A percentile compares a stretch with the other conserved stretches of the same genome.
Evolutionary conservation across 148 eudicot species (phyloP).

Genomic region (Rhododendron molle): DNA sequence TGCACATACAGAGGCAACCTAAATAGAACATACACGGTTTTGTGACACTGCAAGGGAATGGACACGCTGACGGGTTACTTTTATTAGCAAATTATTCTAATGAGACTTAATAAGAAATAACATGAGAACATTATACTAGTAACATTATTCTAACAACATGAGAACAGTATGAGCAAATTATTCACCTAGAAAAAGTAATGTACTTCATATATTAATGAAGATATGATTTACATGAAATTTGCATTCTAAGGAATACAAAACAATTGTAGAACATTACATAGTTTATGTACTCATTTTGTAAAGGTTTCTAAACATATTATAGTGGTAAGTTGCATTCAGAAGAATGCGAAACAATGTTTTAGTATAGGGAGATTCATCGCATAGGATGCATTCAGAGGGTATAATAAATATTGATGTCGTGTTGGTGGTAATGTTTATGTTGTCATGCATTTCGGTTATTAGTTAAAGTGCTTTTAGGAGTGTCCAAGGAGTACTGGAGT

Average conservation of each 20-base stretch:
- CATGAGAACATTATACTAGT: not conserved
- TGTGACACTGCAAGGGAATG: not conserved
- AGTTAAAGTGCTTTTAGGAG: not conserved
- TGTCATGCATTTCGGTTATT: not conserved
- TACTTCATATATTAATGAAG: not conserved
- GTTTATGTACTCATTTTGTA: not conserved
- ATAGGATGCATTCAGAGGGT: not conserved
- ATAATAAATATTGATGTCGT: not conserved
- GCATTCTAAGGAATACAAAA: not conserved
- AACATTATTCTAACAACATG: not conserved
- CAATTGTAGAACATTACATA: not conserved
- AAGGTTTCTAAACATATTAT: not conserved
- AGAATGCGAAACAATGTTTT: not conserved
- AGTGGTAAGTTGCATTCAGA: not conserved
- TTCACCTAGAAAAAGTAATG: not conserved
- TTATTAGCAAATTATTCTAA: too few species aligned
- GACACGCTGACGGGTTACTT: not conserved
- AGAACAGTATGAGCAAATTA: not conserved
- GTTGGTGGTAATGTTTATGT: not conserved
- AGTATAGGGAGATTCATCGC: not conserved
- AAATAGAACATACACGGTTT: not conserved
- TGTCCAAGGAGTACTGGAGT: not conserved
- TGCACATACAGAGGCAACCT: not conserved
- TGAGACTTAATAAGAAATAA: too few species aligned
- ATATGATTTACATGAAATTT: not conserved